Evolutionary conservation across 441 rosid genomes (phyloP).

Genomic region (Corymbia citriodora): DNA sequence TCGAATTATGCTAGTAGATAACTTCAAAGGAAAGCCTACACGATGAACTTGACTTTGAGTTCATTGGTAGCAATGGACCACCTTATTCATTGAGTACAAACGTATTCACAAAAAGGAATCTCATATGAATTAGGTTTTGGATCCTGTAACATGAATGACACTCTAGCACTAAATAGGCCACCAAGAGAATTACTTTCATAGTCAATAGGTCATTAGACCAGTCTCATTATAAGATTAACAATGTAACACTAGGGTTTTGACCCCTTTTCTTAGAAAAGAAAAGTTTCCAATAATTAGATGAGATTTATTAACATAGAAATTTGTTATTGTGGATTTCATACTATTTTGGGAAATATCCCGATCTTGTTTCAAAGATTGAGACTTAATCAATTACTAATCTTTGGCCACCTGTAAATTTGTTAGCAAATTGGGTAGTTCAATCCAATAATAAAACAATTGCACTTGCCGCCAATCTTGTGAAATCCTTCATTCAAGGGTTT

Average conservation of each 20-base stretch:
- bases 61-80: conserved; percentile 23
- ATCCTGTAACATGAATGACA: not conserved
- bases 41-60: conserved; percentile 40
- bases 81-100: conserved; percentile 31
- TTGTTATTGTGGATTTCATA: not conserved
- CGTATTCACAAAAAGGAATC: conserved; percentile 13
- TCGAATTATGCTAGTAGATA: conserved; percentile 11
- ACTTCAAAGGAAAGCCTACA: conserved; percentile 12
- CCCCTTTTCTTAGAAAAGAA: not conserved
- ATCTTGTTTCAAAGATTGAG: not conserved
- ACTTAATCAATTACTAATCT: not conserved
- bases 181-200: not conserved
- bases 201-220: not conserved
- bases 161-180: not conserved
- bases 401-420: not conserved
- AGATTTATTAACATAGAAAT: not conserved
- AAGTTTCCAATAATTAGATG: not conserved
- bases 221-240: not conserved
- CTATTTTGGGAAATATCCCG: not conserved
- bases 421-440: too few species aligned
- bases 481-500: not conserved
- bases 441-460: too few species aligned
- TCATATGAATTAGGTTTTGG: not conserved
- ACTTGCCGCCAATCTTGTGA: not conserved
- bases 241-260: not conserved